Evolutionary conservation across 1,284 basidiomycete genomes (phyloP), one percentile per base, ranked within the genome.

Genomic region (Naganishia cerealis): DNA sequence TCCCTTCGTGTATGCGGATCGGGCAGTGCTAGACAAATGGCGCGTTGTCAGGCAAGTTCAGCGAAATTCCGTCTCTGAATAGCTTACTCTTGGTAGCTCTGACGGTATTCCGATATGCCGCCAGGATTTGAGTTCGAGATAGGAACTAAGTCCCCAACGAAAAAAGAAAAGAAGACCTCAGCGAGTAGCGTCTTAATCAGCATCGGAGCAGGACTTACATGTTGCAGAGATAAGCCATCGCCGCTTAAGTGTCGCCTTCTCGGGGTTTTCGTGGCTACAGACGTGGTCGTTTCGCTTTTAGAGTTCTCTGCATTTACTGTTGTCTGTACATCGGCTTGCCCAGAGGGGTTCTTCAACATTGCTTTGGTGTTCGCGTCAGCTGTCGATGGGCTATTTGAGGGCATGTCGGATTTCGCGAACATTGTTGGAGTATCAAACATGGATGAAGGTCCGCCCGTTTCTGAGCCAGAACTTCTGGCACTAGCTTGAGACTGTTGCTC

Each of bases 71-170:
- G 6, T 12, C 29, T 21, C 24, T 13, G 26, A 38, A n/a, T 24
- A 1, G 74, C 79, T 73, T 65, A 80, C 80, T 78, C 42, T 77
- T 61, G 1, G 79, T 81, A 1, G 79, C 75, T 62, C 80, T 68
- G 15, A 81, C 78, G 0, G 79, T 77, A 4, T 70, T 70, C 10
- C 80, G 72, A 69, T 81, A 81, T 1, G 79, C 76, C 16, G 77
- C 73, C 3, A 79, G 48, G 42, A 79, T 65, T 43, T 76, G 73
- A 9, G 77, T 76, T 62, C 77, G 77, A 38, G 80, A 67, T 43
- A 81, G 71, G 66, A 81, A 81, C 79, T 81, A 69, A 48, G 59
- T 42, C 18, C 36, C 43, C 21, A 16, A 33, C 29, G 65, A 13
- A 15, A 43, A 55, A 16, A 46, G n/a, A n/a, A n/a, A n/a, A n/a